Percentiles rank a stretch among this genome's conserved stretches.
phyloP scores from a whole-genome alignment of 345 rosid genomes.

The Passiflora organensis region DNA sequence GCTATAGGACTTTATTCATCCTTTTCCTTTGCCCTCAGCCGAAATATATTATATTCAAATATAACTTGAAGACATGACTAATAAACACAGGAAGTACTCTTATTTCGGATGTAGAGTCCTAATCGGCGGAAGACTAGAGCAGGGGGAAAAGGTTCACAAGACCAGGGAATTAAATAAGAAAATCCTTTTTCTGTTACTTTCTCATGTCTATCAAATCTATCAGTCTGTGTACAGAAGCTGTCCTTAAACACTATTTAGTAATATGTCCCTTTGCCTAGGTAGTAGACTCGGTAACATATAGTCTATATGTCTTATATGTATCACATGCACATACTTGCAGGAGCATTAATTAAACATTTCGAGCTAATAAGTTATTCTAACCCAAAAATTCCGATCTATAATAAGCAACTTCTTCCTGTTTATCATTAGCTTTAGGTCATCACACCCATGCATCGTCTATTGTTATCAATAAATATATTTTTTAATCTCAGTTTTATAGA shows the following conservation, averaged over 20 bases:
- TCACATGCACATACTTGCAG: slow-evolving; percentile 6
- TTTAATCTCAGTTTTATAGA: no score
- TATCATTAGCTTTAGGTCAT: slow-evolving; percentile 5
- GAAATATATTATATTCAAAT: no score
- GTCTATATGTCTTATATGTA: slow-evolving; percentile 1
- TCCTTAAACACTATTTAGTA: slow-evolving; percentile 1
- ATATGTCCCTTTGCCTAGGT: slow-evolving; percentile 1
- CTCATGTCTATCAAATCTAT: slow-evolving; percentile 7
- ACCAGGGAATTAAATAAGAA: not conserved
- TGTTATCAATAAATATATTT: no score
- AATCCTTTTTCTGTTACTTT: slow-evolving; percentile 5
- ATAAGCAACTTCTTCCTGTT: not conserved
- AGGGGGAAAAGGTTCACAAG: not conserved
- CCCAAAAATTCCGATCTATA: not conserved
- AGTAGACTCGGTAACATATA: no score
- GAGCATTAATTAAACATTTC: slow-evolving; percentile 3
- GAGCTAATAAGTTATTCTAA: not conserved
- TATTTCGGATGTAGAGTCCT: no score
- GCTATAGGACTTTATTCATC: no score
- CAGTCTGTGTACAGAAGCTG: slow-evolving; percentile 7
- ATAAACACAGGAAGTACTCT: no score
- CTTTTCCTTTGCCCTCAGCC: no score
- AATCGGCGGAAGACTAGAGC: not conserved
- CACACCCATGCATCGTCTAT: slow-evolving; percentile 22
- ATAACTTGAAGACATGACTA: no score